Evolutionary conservation across 2,329 filamentous ascomycete species (phyloP).

Genomic region (Pestalotiopsis sp.): DNA sequence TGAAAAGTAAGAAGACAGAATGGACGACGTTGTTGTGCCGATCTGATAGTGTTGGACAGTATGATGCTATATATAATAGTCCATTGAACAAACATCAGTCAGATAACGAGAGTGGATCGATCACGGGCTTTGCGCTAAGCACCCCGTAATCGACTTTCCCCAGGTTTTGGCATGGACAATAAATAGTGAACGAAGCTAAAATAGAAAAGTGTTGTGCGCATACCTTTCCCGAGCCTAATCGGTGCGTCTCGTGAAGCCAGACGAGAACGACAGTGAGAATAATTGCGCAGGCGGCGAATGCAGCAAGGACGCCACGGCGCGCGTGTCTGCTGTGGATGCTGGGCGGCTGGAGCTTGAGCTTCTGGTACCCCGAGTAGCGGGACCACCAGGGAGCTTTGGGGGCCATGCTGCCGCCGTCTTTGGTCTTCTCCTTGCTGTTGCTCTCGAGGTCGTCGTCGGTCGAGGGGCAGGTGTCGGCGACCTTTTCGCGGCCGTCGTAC

Average conservation of each 20-base stretch:
- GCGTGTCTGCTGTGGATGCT: conserved; percentile 11
- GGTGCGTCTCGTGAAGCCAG: conserved; percentile 11
- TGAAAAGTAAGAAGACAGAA: not conserved
- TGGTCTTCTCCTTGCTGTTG: not conserved
- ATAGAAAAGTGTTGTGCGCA: not conserved
- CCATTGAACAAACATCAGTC: too few relatives aligned
- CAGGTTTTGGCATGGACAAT: not conserved
- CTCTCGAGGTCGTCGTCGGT: conserved; percentile 9
- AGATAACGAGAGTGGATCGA: not conserved
- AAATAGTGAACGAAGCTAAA: not conserved
- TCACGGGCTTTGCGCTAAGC: not conserved
- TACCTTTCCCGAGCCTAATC: not conserved
- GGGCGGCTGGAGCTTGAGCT: conserved; percentile 2
- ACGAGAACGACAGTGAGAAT: conserved; percentile 15
- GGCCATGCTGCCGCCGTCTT: conserved; percentile 2
- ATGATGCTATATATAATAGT: not conserved
- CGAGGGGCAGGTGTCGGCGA: not conserved
- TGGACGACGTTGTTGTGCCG: not conserved
- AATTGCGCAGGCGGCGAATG: conserved; percentile 12
- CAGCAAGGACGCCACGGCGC: conserved; percentile 15
- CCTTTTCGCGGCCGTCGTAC: conserved; percentile 2
- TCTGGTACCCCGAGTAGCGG: conserved; percentile 13
- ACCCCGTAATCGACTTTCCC: not conserved
- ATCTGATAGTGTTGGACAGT: not conserved
- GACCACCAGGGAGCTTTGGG: conserved; percentile 15